Conservation (phyloP, 1,284 basidiomycete genomes). For the Microbotryum intermedium region DNA sequence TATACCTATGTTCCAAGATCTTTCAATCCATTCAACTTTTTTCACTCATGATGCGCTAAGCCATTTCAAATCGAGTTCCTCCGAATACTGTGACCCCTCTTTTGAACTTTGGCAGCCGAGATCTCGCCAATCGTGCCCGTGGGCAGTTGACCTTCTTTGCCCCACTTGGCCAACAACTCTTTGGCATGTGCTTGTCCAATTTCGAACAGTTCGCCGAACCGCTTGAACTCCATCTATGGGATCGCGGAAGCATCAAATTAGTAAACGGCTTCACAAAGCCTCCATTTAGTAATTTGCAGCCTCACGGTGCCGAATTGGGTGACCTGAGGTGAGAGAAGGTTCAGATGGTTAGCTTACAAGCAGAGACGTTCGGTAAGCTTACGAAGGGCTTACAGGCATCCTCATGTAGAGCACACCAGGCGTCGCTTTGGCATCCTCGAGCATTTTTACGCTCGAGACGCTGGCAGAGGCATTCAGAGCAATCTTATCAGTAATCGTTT, state of each 20-base stretch:
- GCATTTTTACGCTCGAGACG: slow-evolving; percentile 87
- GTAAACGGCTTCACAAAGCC: neutral
- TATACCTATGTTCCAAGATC: no score
- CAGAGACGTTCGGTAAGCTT: slow-evolving; percentile 45
- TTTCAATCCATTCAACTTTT: no score
- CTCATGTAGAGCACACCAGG: slow-evolving; percentile 84
- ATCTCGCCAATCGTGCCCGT: slow-evolving; percentile 51
- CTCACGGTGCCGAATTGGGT: slow-evolving; percentile 29
- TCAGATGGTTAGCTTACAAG: slow-evolving; percentile 58
- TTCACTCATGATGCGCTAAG: no score
- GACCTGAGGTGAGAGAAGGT: slow-evolving; percentile 2
- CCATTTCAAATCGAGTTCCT: slow-evolving; percentile 58
- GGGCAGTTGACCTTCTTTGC: slow-evolving; percentile 70
- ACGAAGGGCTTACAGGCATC: slow-evolving; percentile 80
- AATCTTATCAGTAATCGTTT: slow-evolving; percentile 7
- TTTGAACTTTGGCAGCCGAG: slow-evolving; percentile 45
- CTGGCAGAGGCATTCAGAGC: slow-evolving; percentile 44
- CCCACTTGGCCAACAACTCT: slow-evolving; percentile 66
- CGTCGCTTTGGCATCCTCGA: slow-evolving; percentile 86
- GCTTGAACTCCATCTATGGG: slow-evolving; percentile 54
- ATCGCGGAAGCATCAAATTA: neutral
- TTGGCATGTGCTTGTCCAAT: slow-evolving; percentile 72
- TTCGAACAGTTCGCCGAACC: slow-evolving; percentile 56
- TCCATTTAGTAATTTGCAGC: neutral
- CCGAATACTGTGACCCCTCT: slow-evolving; percentile 63